phyloP scores from a whole-genome alignment of 73 alveolate genomes.

The Loxodes magnus region DNA sequence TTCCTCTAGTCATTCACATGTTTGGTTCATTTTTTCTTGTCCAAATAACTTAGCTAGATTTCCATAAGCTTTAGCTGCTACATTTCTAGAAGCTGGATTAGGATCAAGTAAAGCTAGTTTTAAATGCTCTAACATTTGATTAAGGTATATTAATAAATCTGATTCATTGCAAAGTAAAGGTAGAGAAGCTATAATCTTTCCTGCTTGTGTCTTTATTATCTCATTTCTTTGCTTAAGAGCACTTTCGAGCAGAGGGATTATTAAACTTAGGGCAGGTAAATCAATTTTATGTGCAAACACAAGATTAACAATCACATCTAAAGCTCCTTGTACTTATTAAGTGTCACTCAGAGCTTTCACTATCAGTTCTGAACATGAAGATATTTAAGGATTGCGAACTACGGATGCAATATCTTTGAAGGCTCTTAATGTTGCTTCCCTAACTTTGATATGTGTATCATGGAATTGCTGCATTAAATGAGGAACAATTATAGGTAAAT shows the following conservation, averaged over 20 bases:
- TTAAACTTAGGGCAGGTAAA: conserved; percentile 39
- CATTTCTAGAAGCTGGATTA: conserved; percentile 44
- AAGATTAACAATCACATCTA: conserved; percentile 36
- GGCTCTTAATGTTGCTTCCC: conserved; percentile 45
- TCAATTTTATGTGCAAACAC: conserved; percentile 50
- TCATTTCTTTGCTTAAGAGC: conserved; percentile 47
- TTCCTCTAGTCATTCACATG: conserved; percentile 33
- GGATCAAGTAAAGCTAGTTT: conserved; percentile 45
- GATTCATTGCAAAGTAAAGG: conserved; percentile 30
- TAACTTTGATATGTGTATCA: conserved; percentile 63
- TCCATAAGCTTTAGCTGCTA: conserved; percentile 43
- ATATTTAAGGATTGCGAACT: conserved; percentile 45
- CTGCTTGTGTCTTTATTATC: conserved; percentile 30
- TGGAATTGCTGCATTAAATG: conserved; percentile 36
- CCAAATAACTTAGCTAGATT: conserved; percentile 36
- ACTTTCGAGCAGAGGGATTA: conserved; percentile 44
- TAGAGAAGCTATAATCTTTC: conserved; percentile 36
- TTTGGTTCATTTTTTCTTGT: conserved; percentile 9
- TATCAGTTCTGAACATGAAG: conserved; percentile 18
- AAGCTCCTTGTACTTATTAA: conserved; percentile 23
- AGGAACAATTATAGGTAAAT: conserved; percentile 44
- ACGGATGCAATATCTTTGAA: conserved; percentile 47
- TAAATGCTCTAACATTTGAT: conserved; percentile 30
- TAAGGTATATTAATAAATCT: conserved; percentile 42
- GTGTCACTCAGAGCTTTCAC: conserved; percentile 40